Percentiles rank a stretch among this genome's conserved stretches.
These are phyloP conservation scores for Blastobotrys petasosporus DNA, from an alignment of 1,139 yeast species.

Conservation along the genomic window DNA sequence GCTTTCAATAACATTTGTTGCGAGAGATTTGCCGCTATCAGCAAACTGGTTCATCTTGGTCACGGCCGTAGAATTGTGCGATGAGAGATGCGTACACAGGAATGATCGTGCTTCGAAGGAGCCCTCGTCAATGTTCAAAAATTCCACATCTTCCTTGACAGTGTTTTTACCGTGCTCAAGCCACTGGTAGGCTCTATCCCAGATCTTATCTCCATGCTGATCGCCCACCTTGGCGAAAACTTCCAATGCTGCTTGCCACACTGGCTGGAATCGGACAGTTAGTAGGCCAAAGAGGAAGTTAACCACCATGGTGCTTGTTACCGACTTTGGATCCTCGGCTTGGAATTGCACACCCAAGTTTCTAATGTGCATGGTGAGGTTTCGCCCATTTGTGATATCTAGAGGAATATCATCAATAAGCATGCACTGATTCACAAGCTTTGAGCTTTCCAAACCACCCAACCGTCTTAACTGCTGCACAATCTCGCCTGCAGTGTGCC, in stretches of 20 bases:
- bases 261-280: slow-evolving; percentile 73
- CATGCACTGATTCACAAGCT: slow-evolving; percentile 39
- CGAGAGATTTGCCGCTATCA: slow-evolving; percentile 5
- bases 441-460: slow-evolving; percentile 29
- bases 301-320: slow-evolving; percentile 43
- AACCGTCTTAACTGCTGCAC: slow-evolving; percentile 33
- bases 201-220: slow-evolving; percentile 45
- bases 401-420: slow-evolving; percentile 69
- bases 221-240: slow-evolving; percentile 45
- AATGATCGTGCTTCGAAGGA: too few species aligned
- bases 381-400: slow-evolving; percentile 65
- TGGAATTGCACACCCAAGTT: slow-evolving; percentile 48
- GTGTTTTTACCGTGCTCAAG: slow-evolving; percentile 16
- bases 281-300: slow-evolving; percentile 67
- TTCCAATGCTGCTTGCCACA: slow-evolving; percentile 72
- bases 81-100: too few species aligned
- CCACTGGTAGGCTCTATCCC: slow-evolving; percentile 50
- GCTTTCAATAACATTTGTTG: neutral
- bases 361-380: slow-evolving; percentile 64
- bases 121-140: too few species aligned
- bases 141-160: too few species aligned
- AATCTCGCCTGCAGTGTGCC: slow-evolving; percentile 43
- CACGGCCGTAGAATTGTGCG: too few species aligned
- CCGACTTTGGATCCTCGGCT: slow-evolving; percentile 35
- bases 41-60: slow-evolving; percentile 1